Conservation (phyloP, 2,329 filamentous ascomycete species). For the Colletotrichum brevisporum region DNA sequence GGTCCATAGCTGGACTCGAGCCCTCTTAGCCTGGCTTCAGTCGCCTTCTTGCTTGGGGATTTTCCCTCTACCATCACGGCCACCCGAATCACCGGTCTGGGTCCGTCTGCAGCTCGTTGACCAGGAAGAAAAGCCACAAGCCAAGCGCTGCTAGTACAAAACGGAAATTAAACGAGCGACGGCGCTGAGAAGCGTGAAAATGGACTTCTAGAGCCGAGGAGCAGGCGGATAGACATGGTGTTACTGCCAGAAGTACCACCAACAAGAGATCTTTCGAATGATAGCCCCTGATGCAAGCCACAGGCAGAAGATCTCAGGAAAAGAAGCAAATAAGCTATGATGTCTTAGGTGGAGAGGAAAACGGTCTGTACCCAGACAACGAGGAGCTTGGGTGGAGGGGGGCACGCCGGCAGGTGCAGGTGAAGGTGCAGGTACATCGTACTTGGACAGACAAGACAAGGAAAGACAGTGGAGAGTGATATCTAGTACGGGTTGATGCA, state of each 20-base stretch:
- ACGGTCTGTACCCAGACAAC: slow-evolving; percentile 15
- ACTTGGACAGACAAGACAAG: no score
- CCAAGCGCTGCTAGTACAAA: slow-evolving; percentile 13
- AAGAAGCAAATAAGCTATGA: background rate
- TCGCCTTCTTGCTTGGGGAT: slow-evolving; percentile 1
- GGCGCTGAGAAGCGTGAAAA: slow-evolving; percentile 15
- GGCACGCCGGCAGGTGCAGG: background rate
- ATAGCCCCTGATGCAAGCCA: slow-evolving; percentile 20
- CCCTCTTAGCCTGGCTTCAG: slow-evolving; percentile 5
- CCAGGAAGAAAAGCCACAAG: slow-evolving; percentile 16
- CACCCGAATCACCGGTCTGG: slow-evolving; percentile 1
- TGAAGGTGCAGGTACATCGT: no score
- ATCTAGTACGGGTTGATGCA: slow-evolving; percentile 7
- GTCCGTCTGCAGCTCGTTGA: slow-evolving; percentile 20
- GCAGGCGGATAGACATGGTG: background rate
- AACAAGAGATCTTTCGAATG: background rate
- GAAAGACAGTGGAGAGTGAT: background rate
- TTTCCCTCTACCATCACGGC: background rate
- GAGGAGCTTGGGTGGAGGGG: background rate
- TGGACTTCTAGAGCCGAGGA: background rate
- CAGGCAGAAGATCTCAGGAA: slow-evolving; percentile 5
- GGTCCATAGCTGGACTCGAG: slow-evolving; percentile 2
- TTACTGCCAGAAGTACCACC: background rate
- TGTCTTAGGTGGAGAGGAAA: slow-evolving; percentile 5
- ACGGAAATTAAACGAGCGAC: background rate